phyloP scores from a whole-genome alignment of 306 rosid species.

The Ammopiptanthus mongolicus region DNA sequence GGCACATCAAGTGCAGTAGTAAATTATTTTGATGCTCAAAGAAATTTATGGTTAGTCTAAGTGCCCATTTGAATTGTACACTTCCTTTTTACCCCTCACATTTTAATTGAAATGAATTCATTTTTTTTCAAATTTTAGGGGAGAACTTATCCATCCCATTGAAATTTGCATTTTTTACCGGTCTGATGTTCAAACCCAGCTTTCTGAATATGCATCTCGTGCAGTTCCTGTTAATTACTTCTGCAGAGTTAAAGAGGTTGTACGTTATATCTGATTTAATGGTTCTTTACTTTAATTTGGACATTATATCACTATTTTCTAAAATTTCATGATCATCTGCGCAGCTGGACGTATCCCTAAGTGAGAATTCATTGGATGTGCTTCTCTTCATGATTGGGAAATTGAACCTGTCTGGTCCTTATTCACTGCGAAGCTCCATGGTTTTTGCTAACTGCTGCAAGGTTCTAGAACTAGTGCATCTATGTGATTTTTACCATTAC shows the following conservation, averaged over 20 bases:
- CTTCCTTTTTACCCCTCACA: not conserved
- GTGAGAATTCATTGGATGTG: slow-evolving; percentile 77
- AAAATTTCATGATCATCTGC: slow-evolving; percentile 26
- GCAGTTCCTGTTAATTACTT: slow-evolving; percentile 66
- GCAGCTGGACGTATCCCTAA: slow-evolving; percentile 66
- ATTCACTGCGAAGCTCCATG: slow-evolving; percentile 56
- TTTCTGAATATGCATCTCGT: slow-evolving; percentile 43
- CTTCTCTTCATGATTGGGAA: slow-evolving; percentile 79
- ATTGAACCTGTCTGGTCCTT: slow-evolving; percentile 83
- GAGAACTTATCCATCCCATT: slow-evolving; percentile 66
- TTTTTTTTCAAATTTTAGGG: slow-evolving; percentile 44
- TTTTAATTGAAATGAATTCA: slow-evolving; percentile 12
- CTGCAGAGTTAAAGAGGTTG: slow-evolving; percentile 73
- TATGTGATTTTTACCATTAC: not conserved
- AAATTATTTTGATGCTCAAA: slow-evolving; percentile 67
- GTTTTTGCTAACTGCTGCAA: slow-evolving; percentile 77
- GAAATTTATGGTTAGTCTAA: slow-evolving; percentile 55
- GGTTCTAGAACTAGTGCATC: slow-evolving; percentile 41
- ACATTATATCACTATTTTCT: slow-evolving; percentile 19
- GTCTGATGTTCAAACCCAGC: slow-evolving; percentile 34
- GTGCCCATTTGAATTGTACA: slow-evolving; percentile 15
- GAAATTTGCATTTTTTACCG: slow-evolving; percentile 69
- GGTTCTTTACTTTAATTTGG: slow-evolving; percentile 14
- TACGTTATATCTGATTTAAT: slow-evolving; percentile 23
- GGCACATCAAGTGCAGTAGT: slow-evolving; percentile 48